Percentiles rank a stretch among this genome's conserved stretches.
phyloP scores from a whole-genome alignment of 1,139 yeast species.

The Taphrina sp. region DNA sequence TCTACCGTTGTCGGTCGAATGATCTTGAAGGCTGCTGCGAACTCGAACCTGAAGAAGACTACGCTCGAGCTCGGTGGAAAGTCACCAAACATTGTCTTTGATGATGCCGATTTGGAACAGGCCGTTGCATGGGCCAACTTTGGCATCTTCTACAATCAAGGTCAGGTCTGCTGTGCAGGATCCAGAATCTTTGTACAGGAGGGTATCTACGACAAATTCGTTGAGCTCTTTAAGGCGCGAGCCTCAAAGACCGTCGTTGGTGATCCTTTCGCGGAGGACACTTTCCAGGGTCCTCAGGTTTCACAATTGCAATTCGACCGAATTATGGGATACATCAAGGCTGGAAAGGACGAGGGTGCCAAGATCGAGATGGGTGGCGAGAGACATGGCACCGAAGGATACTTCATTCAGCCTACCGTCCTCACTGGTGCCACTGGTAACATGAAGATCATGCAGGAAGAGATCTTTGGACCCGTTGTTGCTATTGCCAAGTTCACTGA shows the following conservation, averaged over 20 bases:
- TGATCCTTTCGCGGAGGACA: slow-evolving; percentile 68
- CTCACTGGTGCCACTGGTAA: slow-evolving; percentile 67
- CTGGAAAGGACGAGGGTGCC: slow-evolving; percentile 76
- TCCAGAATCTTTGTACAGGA: slow-evolving; percentile 79
- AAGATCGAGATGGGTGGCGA: slow-evolving; percentile 74
- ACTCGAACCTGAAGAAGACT: slow-evolving; percentile 68
- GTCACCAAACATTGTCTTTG: slow-evolving; percentile 75
- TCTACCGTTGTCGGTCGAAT: slow-evolving; percentile 77
- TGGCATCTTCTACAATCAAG: slow-evolving; percentile 76
- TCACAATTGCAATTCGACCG: slow-evolving; percentile 71
- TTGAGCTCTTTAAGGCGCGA: slow-evolving; percentile 55
- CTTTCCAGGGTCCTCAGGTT: slow-evolving; percentile 85
- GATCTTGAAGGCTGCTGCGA: slow-evolving; percentile 70
- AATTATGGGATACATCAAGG: slow-evolving; percentile 67
- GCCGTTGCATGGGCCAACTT: slow-evolving; percentile 61
- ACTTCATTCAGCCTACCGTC: slow-evolving; percentile 74
- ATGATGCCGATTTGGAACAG: slow-evolving; percentile 65
- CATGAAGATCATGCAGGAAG: slow-evolving; percentile 72
- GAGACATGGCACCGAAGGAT: slow-evolving; percentile 62
- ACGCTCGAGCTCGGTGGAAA: slow-evolving; percentile 86
- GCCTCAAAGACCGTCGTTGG: slow-evolving; percentile 57
- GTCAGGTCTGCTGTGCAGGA: slow-evolving; percentile 88
- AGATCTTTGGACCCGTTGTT: slow-evolving; percentile 85
- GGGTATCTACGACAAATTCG: slow-evolving; percentile 65
- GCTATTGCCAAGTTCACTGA: slow-evolving; percentile 70